Conservation (phyloP, 73 alveolate species). For the Loxodes magnus region DNA sequence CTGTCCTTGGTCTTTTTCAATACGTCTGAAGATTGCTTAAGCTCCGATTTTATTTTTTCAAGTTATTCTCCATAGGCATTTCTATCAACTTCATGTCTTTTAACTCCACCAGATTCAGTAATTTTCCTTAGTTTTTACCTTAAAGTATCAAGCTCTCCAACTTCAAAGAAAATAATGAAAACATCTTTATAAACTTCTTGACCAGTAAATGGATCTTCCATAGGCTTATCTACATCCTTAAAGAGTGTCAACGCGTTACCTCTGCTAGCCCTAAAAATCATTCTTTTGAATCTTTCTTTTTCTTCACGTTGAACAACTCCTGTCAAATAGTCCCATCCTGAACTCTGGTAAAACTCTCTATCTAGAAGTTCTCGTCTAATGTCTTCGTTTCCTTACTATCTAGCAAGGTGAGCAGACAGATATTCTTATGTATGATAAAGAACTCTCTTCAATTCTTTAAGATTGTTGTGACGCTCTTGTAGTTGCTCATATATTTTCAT, state of each 20-base stretch:
- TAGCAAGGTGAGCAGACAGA: constrained; percentile 9
- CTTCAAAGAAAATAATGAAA: constrained; percentile 67
- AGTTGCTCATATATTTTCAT: constrained; percentile 22
- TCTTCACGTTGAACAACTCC: constrained; percentile 83
- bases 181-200: constrained; percentile 30
- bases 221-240: constrained; percentile 41
- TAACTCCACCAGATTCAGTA: constrained; percentile 70
- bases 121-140: constrained; percentile 56
- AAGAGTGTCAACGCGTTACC: constrained; percentile 73
- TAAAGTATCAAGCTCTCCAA: constrained; percentile 59
- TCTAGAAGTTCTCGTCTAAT: constrained; percentile 9
- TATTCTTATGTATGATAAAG: constrained; percentile 25
- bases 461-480: constrained; percentile 11
- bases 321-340: constrained; percentile 45
- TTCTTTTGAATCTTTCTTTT: constrained; percentile 53
- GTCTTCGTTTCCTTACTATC: constrained; percentile 16
- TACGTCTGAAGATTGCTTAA: constrained; percentile 25
- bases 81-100: constrained; percentile 26
- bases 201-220: constrained; percentile 30
- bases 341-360: constrained; percentile 4
- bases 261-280: constrained; percentile 85
- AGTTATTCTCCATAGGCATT: constrained; percentile 26
- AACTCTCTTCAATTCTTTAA: constrained; percentile 26
- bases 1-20: constrained; percentile 36
- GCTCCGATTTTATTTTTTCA: constrained; percentile 31